These are phyloP conservation scores for Neurospora africana DNA, from an alignment of 495 filamentous ascomycete genomes.

Conservation along the genomic window DNA sequence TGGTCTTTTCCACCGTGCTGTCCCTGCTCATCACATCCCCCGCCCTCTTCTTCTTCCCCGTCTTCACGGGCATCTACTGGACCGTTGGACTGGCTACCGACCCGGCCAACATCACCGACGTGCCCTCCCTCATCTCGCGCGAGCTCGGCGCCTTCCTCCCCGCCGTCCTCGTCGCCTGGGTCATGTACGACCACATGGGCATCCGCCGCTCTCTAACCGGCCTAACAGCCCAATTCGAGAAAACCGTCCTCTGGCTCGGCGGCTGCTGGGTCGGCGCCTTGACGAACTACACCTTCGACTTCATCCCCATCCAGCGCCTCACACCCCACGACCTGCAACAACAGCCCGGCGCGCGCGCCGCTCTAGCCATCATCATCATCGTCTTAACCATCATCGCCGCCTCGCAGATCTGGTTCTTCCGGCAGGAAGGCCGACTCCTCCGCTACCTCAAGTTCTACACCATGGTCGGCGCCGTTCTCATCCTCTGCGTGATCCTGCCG, in stretches of 20 bases:
- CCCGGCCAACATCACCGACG: conserved; percentile 48
- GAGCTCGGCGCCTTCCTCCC: conserved; percentile 66
- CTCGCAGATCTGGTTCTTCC: conserved; percentile 66
- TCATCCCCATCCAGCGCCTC: conserved; percentile 71
- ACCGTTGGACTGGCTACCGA: conserved; percentile 74
- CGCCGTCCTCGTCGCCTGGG: conserved; percentile 62
- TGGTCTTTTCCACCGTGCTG: conserved; percentile 53
- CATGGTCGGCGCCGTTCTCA: conserved; percentile 42
- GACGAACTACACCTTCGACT: conserved; percentile 75
- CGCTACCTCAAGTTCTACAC: conserved; percentile 63
- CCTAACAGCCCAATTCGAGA: conserved; percentile 57
- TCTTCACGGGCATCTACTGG: conserved; percentile 63
- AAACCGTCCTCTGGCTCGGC: conserved; percentile 63
- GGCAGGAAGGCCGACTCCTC: conserved; percentile 58
- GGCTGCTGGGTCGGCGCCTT: conserved; percentile 69
- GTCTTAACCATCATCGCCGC: conserved; percentile 48
- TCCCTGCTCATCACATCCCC: conserved; percentile 62
- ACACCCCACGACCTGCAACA: conserved; percentile 64
- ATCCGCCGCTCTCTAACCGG: conserved; percentile 39
- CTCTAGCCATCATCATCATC: conserved; percentile 56
- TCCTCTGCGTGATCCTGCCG: conserved; percentile 61
- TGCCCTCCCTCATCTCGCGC: conserved; percentile 48
- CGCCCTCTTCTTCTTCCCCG: conserved; percentile 57
- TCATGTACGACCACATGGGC: conserved; percentile 62
- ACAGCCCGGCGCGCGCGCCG: conserved; percentile 66